Conservation (phyloP, 257 asterid genomes). For the Euphrasia confusa region DNA sequence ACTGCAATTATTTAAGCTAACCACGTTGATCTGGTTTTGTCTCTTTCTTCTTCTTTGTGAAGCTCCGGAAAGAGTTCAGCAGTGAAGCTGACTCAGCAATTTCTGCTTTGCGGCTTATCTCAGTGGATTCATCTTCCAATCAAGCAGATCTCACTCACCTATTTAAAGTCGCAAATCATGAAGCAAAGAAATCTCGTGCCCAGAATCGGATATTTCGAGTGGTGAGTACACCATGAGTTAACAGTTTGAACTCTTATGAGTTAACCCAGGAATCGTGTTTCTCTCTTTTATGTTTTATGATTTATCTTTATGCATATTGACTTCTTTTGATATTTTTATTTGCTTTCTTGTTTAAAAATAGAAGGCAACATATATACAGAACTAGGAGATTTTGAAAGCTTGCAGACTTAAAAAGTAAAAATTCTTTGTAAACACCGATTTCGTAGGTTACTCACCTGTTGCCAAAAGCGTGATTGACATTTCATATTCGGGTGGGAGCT, state of each 20-base stretch:
- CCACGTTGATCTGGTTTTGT: slow-evolving; percentile 21
- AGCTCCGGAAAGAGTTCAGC: slow-evolving; percentile 86
- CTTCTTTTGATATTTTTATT: background rate
- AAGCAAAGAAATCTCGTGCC: slow-evolving; percentile 84
- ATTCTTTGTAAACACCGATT: background rate
- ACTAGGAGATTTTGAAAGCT: background rate
- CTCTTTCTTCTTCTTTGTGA: slow-evolving; percentile 25
- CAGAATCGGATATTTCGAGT: slow-evolving; percentile 79
- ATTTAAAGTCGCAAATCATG: slow-evolving; percentile 74
- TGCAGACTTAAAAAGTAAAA: background rate
- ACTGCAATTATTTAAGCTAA: background rate
- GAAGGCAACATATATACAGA: background rate
- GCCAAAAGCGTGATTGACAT: background rate
- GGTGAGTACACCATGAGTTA: slow-evolving; percentile 47
- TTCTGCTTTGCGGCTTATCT: slow-evolving; percentile 56
- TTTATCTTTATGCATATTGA: background rate
- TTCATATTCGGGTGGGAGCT: background rate
- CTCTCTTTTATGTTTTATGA: slow-evolving; percentile 8
- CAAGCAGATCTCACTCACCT: slow-evolving; percentile 84
- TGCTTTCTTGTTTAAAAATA: background rate
- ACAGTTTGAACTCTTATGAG: slow-evolving; percentile 8
- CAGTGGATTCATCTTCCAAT: slow-evolving; percentile 57
- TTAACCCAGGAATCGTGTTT: background rate
- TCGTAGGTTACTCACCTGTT: background rate
- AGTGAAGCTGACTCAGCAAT: slow-evolving; percentile 64